phyloP scores from a whole-genome alignment of 768 basidiomycete species.

The Pleurotus tuoliensis region DNA sequence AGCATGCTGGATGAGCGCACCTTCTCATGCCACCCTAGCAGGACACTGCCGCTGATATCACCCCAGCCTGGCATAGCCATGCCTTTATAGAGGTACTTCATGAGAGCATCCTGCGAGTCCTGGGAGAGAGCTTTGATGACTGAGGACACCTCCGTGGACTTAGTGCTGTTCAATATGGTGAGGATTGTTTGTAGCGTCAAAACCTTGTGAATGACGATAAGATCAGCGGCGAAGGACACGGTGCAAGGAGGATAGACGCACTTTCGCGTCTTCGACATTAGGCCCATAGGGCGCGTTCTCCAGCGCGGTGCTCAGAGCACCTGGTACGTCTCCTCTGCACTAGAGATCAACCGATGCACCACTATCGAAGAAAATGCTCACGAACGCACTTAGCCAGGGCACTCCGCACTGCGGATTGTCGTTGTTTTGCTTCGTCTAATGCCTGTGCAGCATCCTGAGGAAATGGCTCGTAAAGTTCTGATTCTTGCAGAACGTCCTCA shows the following conservation, averaged over 20 bases:
- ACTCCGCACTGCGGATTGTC: conserved; percentile 66
- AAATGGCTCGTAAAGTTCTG: conserved; percentile 85
- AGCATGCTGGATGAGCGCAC: conserved; percentile 38
- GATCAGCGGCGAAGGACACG: background rate
- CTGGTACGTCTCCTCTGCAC: conserved; percentile 68
- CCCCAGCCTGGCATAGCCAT: conserved; percentile 71
- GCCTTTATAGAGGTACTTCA: conserved; percentile 98
- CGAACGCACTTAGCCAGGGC: conserved; percentile 66
- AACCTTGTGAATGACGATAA: conserved; percentile 40
- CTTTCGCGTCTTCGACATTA: conserved; percentile 88
- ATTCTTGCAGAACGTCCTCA: conserved; percentile 83
- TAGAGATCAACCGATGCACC: background rate
- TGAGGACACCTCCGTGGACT: conserved; percentile 77
- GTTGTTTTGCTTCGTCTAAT: conserved; percentile 72
- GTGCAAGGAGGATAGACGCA: conserved; percentile 24
- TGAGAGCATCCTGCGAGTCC: conserved; percentile 83
- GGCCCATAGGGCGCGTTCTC: conserved; percentile 87
- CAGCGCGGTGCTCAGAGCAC: conserved; percentile 68
- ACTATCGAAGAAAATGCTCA: background rate
- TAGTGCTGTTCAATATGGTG: conserved; percentile 91
- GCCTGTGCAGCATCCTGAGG: conserved; percentile 74
- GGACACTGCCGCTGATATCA: conserved; percentile 57
- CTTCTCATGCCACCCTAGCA: conserved; percentile 95
- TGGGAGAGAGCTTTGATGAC: conserved; percentile 70
- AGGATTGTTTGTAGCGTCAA: conserved; percentile 77